phyloP scores from a whole-genome alignment of 1,139 yeast genomes.

The Tardiomyces depauwii region DNA sequence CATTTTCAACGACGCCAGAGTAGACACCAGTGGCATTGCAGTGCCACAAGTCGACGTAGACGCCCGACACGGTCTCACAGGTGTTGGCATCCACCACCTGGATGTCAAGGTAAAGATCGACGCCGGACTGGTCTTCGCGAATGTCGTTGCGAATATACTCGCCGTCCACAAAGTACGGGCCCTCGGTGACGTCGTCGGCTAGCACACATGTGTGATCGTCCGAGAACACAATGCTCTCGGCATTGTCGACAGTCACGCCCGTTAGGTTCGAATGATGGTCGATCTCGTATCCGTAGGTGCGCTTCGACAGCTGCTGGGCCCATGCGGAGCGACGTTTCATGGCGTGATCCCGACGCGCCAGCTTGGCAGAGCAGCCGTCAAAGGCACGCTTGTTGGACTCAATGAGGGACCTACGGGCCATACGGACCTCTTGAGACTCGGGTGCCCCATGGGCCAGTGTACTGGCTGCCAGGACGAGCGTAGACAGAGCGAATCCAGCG shows the following conservation, averaged over 20 bases:
- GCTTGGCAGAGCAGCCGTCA: not conserved
- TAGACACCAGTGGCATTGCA: slow-evolving; percentile 2
- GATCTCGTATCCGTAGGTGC: not conserved
- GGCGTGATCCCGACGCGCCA: not conserved
- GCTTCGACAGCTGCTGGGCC: not conserved
- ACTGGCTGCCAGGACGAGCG: not conserved
- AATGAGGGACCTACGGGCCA: not conserved
- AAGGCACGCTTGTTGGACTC: not conserved
- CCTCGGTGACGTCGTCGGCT: not conserved
- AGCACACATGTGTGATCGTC: not conserved
- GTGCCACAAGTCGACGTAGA: slow-evolving; percentile 3
- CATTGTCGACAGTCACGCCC: not conserved
- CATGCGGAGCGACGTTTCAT: not conserved
- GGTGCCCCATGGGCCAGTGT: not conserved
- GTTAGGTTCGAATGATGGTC: not conserved
- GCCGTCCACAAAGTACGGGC: slow-evolving; percentile 3
- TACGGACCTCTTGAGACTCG: not conserved
- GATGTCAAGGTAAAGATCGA: slow-evolving; percentile 2
- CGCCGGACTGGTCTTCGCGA: slow-evolving; percentile 1
- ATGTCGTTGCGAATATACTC: slow-evolving; percentile 2
- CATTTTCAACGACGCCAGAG: slow-evolving; percentile 1
- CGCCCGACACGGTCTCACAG: not conserved
- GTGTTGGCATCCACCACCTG: slow-evolving; percentile 2
- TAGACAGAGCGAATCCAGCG: too few relatives aligned
- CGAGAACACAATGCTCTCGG: not conserved